Percentiles rank a stretch among this genome's conserved stretches.
Evolutionary conservation across 192 early-diverging fungal genomes (phyloP).

Genomic region (Coemansia sp.): DNA sequence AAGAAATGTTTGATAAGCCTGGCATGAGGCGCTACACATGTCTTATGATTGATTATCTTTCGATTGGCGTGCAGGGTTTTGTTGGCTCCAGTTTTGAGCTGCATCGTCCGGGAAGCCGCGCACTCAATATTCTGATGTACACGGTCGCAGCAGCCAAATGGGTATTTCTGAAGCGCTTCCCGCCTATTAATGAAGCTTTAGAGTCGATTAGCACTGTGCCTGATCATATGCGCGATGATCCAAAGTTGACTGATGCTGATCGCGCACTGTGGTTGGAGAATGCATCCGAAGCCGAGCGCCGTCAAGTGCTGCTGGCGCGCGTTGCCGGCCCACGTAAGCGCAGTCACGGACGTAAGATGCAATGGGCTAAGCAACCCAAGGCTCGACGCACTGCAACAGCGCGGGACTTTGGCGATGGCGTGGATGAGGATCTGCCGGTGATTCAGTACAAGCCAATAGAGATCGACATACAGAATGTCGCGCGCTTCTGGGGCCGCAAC

Average conservation of each 20-base stretch:
- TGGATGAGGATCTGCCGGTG: conserved; percentile 45
- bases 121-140: conserved; percentile 67
- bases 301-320: conserved; percentile 38
- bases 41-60: conserved; percentile 73
- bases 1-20: conserved; percentile 42
- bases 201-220: conserved; percentile 58
- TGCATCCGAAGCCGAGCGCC: conserved; percentile 29
- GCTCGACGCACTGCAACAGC: conserved; percentile 34
- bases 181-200: conserved; percentile 62
- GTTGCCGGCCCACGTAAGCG: conserved; percentile 38
- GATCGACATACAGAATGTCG: conserved; percentile 71
- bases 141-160: conserved; percentile 62
- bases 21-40: conserved; percentile 55
- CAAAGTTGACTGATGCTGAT: conserved; percentile 37
- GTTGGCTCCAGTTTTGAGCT: conserved; percentile 72
- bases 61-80: conserved; percentile 70
- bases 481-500: conserved; percentile 69
- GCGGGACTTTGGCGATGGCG: conserved; percentile 40
- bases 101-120: conserved; percentile 63
- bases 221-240: conserved; percentile 49
- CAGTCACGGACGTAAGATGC: conserved; percentile 42
- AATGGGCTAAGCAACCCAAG: conserved; percentile 44
- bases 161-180: conserved; percentile 62
- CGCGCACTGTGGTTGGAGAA: conserved; percentile 37
- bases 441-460: conserved; percentile 65